A percentile compares a stretch with the other conserved stretches of the same genome.
phyloP scores from a whole-genome alignment of 2,329 filamentous ascomycete genomes.

The Aulographum hederae region DNA sequence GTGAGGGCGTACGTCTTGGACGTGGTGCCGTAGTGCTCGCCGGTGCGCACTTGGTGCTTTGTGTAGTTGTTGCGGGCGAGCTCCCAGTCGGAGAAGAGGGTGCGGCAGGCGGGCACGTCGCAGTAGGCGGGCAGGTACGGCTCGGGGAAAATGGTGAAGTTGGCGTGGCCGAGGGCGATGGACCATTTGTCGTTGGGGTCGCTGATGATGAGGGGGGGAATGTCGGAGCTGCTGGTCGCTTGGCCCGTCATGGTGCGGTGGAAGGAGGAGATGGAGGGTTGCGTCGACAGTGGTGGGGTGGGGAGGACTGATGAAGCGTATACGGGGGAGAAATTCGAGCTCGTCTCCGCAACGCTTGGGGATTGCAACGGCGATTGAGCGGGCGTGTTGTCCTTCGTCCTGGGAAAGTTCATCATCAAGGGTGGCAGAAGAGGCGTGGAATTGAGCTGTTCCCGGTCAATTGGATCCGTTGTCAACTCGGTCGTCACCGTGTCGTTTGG shows the following conservation, averaged over 20 bases:
- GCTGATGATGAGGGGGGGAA: constrained; percentile 43
- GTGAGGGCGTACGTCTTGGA: constrained; percentile 78
- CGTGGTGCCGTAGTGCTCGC: constrained; percentile 78
- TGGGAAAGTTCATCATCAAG: constrained; percentile 43
- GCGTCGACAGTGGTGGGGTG: constrained; percentile 59
- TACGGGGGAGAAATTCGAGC: constrained; percentile 24
- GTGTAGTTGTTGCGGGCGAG: constrained; percentile 69
- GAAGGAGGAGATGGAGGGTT: constrained; percentile 63
- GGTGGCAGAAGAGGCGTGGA: constrained; percentile 77
- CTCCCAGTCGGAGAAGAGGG: constrained; percentile 66
- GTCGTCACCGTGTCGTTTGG: constrained; percentile 18
- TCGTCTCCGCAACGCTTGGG: constrained; percentile 52
- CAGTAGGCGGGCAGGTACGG: constrained; percentile 54
- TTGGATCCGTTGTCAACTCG: constrained; percentile 25
- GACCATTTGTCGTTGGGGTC: constrained; percentile 69
- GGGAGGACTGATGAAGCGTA: constrained; percentile 21
- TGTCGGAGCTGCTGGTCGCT: constrained; percentile 27
- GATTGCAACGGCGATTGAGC: constrained; percentile 71
- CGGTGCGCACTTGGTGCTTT: constrained; percentile 71
- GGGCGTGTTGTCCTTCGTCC: constrained; percentile 21
- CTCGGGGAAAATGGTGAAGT: constrained; percentile 72
- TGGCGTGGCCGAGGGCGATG: constrained; percentile 71
- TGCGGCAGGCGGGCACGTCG: constrained; percentile 40
- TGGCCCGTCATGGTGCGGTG: constrained; percentile 5
- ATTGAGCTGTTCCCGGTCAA: constrained; percentile 42